Base-by-base conservation (phyloP, 805 yeast genomes). In the Priceomyces haplophilus region DNA sequence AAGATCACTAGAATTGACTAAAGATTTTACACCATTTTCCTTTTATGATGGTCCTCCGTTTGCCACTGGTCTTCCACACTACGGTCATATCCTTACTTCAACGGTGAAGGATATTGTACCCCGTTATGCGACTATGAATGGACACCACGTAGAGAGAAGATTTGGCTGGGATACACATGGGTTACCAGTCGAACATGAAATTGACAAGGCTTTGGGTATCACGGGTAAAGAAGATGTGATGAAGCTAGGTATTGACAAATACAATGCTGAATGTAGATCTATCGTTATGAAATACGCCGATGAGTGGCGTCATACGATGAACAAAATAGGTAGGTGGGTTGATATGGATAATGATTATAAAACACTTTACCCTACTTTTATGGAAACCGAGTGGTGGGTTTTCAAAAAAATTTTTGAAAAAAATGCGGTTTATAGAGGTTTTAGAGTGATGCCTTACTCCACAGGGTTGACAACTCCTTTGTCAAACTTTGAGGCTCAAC, bases 121-220 rank as follows among this genome's bases (percentile, higher is more conserved):
- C 43, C 80, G 99, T 62, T 93, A 88, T 61, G 98, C 98, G 46
- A 86, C 95, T 50, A 91, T 93, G 99, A 91, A 86, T 55, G 99
- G 99, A 16, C 84, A 80, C 66, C 88, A 85, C 56, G 99, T 93
- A 34, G 97, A 88, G 69, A 87, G 99, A 72, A 80, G 98, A 58
- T 93, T 93, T 52, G 99, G 99, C 49, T 93, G 99, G 99, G 99
- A 93, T 69, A 93, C 99, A 43, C 99, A 93, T 65, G 99, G 99
- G 44, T 80, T 93, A 51, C 99, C 99, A 38, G 88, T 93, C 45
- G 99, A 93, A 73, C 97, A 93, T 65, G 97, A 91, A 67, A 93
- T 93, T 57, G 99, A 93, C 86, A 93, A 95, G 85, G 85, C 87
- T 61, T 78, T 93, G 54, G 95, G 95, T 30, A 88, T 93, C 68